Percentiles rank a stretch among this genome's conserved stretches.
These are phyloP conservation scores for Violaceomyces palustris DNA, from an alignment of 1,284 basidiomycete species.

Conservation along the genomic window DNA sequence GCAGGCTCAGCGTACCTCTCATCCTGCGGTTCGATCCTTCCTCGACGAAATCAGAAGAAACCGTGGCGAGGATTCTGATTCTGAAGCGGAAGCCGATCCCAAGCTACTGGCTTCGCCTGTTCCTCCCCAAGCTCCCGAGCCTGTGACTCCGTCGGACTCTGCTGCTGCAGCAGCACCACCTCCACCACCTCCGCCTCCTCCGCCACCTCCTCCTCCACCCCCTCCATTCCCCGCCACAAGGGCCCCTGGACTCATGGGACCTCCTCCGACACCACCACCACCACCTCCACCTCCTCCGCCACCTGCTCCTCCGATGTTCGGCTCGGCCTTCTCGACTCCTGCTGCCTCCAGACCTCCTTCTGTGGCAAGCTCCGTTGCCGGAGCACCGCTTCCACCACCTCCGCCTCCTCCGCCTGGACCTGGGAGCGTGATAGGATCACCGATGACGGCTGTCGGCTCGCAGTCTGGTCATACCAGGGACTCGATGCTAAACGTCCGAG, in stretches of 20 bases:
- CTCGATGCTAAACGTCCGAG: slow-evolving; percentile 48
- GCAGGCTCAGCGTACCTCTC: slow-evolving; percentile 13
- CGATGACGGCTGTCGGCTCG: too few relatives aligned
- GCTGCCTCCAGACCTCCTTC: slow-evolving; percentile 33
- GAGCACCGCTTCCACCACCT: slow-evolving; percentile 56
- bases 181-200: slow-evolving; percentile 16
- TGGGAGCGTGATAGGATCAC: slow-evolving; percentile 16
- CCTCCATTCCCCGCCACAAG: slow-evolving; percentile 7
- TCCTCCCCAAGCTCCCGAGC: slow-evolving; percentile 12
- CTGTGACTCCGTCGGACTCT: too few relatives aligned
- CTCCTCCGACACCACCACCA: slow-evolving; percentile 28
- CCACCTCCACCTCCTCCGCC: slow-evolving; percentile 35
- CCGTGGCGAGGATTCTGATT: slow-evolving; percentile 29
- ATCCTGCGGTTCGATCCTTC: slow-evolving; percentile 26
- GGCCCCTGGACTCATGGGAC: slow-evolving; percentile 11
- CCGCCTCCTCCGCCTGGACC: slow-evolving; percentile 45
- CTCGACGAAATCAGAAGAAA: slow-evolving; percentile 41
- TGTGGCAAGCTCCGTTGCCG: slow-evolving; percentile 8
- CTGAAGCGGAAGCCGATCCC: slow-evolving; percentile 1
- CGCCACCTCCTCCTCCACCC: slow-evolving; percentile 18
- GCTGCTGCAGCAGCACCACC: neutral
- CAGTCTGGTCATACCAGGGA: slow-evolving; percentile 19
- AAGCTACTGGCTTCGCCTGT: slow-evolving; percentile 14
- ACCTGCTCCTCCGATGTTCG: slow-evolving; percentile 14
- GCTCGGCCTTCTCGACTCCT: slow-evolving; percentile 29